Conservation (phyloP, 2,329 filamentous ascomycete species). For the Pseudonectria foliicola region DNA sequence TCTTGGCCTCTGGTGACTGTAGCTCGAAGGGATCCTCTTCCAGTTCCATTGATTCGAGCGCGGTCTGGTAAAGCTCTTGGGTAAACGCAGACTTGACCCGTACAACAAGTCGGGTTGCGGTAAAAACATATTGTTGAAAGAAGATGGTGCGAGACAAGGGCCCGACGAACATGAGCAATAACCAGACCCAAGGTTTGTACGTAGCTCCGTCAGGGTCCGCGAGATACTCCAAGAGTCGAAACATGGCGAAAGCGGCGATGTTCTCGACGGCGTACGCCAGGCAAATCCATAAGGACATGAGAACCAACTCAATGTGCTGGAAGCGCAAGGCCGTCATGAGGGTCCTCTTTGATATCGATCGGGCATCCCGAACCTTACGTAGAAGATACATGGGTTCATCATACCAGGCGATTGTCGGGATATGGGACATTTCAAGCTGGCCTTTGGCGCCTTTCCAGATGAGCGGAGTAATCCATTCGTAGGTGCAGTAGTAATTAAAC, state of each 20-base stretch:
- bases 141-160: slow-evolving; percentile 40
- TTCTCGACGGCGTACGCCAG: slow-evolving; percentile 38
- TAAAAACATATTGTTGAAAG: slow-evolving; percentile 53
- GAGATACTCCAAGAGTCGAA: slow-evolving; percentile 45
- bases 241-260: slow-evolving; percentile 46
- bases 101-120: slow-evolving; percentile 47
- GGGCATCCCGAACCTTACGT: slow-evolving; percentile 35
- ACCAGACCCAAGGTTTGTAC: slow-evolving; percentile 45
- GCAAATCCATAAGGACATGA: slow-evolving; percentile 38
- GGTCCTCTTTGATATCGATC: slow-evolving; percentile 36
- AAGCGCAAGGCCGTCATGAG: slow-evolving; percentile 39
- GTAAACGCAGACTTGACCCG: slow-evolving; percentile 50
- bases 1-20: slow-evolving; percentile 17
- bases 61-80: slow-evolving; percentile 50
- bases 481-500: slow-evolving; percentile 44
- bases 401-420: slow-evolving; percentile 47
- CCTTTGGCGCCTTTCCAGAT: slow-evolving; percentile 40
- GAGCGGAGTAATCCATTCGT: slow-evolving; percentile 42
- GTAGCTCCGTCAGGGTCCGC: slow-evolving; percentile 36
- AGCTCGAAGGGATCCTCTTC: slow-evolving; percentile 44
- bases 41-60: slow-evolving; percentile 48
- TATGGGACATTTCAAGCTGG: slow-evolving; percentile 38
- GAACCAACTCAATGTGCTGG: slow-evolving; percentile 33
- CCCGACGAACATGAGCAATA: slow-evolving; percentile 46
- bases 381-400: slow-evolving; percentile 46